Conservation (phyloP, 129 eudicot species). For the sunflower (Helianthus annuus) region DNA sequence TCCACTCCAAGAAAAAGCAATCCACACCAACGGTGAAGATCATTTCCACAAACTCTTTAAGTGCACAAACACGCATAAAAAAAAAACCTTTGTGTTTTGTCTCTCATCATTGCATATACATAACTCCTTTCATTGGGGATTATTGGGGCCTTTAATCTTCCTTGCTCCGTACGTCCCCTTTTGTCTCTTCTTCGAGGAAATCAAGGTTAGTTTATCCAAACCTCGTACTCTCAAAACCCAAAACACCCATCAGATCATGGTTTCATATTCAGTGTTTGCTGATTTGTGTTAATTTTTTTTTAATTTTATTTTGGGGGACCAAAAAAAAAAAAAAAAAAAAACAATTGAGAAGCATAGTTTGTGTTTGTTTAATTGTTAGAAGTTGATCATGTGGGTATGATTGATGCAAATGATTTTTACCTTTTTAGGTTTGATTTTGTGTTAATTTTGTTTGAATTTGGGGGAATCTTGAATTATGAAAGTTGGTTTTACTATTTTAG, state of each 20-base stretch:
- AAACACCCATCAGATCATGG: slow-evolving; percentile 9
- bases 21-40: neutral
- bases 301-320: neutral
- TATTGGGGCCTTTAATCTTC: slow-evolving; percentile 25
- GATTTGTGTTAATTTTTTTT: slow-evolving; percentile 3
- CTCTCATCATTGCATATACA: slow-evolving; percentile 18
- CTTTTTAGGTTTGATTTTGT: neutral
- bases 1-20: neutral
- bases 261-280: neutral
- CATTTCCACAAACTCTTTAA: neutral
- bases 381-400: neutral
- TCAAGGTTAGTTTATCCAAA: slow-evolving; percentile 23
- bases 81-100: slow-evolving; percentile 10
- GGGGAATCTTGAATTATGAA: neutral
- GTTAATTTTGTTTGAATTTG: neutral
- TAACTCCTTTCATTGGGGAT: slow-evolving; percentile 25
- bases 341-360: slow-evolving; percentile 4
- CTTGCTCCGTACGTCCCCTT: slow-evolving; percentile 26
- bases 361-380: slow-evolving; percentile 10
- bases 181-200: slow-evolving; percentile 6
- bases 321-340: no score
- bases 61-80: neutral
- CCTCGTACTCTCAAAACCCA: neutral
- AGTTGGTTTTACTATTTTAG: slow-evolving; percentile 6
- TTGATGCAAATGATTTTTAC: slow-evolving; percentile 8